Base-by-base conservation (phyloP, 192 early-diverging fungal genomes). In the Oehlia diaphana region DNA sequence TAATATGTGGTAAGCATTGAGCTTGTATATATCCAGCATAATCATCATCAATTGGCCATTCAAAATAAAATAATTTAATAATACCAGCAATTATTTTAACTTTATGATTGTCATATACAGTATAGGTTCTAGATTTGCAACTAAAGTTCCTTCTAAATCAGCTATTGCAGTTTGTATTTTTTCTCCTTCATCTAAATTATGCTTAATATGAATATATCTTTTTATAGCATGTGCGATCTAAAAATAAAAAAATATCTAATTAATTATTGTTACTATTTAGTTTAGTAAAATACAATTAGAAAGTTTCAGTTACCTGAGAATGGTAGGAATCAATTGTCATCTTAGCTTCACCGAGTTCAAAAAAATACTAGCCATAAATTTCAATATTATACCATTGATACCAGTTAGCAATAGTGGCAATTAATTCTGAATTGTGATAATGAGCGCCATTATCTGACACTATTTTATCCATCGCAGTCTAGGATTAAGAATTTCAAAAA, bases 111-210 rank as follows among this genome's bases (percentile, higher is more conserved):
- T 68, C 13, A 35, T 0, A n/a, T n/a, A n/a, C n/a, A n/a, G 35
- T 35, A 16, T 35, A 68, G 66, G 33, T 16, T 68, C 14, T 39
- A 68, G 9, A 68, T 68, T 68, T 68, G 66, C 66, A 68, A 68
- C 33, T 68, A 3, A 68, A 35, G 14, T 68, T 68, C 66, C 66
- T 39, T 14, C 14, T 68, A 68, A 68, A 16, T 68, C 66, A 39
- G 0, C 23, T 68, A 68, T 68, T 68, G 66, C 35, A 68, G 14
- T n/a, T 68, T 68, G 35, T 68, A 68, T 68, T 68, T 68, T 26
- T 68, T 68, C 66, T 33, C 13, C 66, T 35, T 68, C 33, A 37
- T 68, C 35, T 68, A 68, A 68, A 68, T 68, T 68, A 68, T 68
- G 13, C 14, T 4, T 35, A 68, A 68, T 68, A 68, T 4, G 35